Evolutionary conservation across 371 early-diverging fungal species (phyloP).

Genomic region (Dinochytrium kinnereticum): DNA sequence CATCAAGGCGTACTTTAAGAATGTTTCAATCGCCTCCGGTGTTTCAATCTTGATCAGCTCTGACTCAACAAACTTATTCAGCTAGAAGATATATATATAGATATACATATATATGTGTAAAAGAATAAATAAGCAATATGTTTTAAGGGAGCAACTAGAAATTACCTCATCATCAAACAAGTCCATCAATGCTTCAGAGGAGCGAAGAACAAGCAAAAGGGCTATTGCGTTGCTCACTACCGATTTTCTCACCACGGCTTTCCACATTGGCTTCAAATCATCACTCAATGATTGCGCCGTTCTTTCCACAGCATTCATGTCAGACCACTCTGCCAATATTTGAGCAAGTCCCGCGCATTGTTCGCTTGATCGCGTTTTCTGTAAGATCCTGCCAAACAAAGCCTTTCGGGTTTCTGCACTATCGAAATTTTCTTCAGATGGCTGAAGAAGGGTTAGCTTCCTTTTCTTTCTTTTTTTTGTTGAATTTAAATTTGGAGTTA

Average conservation of each 20-base stretch:
- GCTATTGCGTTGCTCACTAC: neutral
- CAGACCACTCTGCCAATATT: neutral
- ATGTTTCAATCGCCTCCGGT: neutral
- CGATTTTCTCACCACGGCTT: neutral
- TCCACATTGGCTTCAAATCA: constrained; percentile 7
- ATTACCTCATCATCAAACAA: neutral
- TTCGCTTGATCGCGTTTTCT: neutral
- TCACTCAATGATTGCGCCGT: too few relatives aligned
- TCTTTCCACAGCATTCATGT: neutral
- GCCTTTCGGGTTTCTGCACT: neutral
- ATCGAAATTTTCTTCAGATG: neutral
- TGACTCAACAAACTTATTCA: neutral
- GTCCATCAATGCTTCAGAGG: neutral
- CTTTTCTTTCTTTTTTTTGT: too few relatives aligned
- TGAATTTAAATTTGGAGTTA: neutral
- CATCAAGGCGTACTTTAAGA: neutral
- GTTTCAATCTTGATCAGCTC: neutral
- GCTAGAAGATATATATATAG: neutral
- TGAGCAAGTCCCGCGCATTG: constrained; percentile 10
- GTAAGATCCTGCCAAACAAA: neutral
- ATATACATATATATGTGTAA: neutral
- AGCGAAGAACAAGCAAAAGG: neutral
- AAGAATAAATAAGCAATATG: neutral
- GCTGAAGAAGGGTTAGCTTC: too few relatives aligned
- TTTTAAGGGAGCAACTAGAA: neutral